phyloP scores from a whole-genome alignment of 768 basidiomycete genomes.

The Guyanaporus albipodus region DNA sequence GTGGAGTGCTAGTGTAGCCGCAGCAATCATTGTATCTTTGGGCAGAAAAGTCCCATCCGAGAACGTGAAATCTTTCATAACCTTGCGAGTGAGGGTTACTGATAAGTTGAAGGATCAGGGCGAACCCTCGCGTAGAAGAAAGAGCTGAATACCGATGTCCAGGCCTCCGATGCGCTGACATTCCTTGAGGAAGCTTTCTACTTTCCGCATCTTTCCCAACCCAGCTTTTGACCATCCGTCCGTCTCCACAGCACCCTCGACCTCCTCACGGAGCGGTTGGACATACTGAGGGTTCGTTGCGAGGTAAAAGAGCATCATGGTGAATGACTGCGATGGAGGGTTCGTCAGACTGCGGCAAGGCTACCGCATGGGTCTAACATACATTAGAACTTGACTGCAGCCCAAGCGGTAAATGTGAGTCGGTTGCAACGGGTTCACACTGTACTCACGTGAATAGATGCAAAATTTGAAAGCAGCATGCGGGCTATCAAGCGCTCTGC shows the following conservation, averaged over 20 bases:
- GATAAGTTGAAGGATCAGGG: not conserved
- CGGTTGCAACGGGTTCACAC: not conserved
- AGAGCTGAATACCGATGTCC: conserved; percentile 18
- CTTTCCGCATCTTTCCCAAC: conserved; percentile 30
- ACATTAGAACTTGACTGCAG: conserved; percentile 21
- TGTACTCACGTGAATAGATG: conserved; percentile 22
- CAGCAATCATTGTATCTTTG: conserved; percentile 26
- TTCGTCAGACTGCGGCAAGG: not conserved
- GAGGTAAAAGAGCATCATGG: conserved; percentile 34
- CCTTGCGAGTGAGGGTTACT: conserved; percentile 33
- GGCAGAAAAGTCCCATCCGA: conserved; percentile 39
- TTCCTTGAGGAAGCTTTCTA: conserved; percentile 37
- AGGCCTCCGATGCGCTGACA: conserved; percentile 8
- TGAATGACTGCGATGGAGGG: conserved; percentile 23
- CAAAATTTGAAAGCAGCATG: conserved; percentile 14
- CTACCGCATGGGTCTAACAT: not conserved
- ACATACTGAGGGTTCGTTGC: conserved; percentile 34
- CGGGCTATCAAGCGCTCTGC: conserved; percentile 19
- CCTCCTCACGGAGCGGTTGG: conserved; percentile 29
- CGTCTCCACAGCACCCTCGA: not conserved
- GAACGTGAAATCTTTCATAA: conserved; percentile 32
- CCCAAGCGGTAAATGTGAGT: not conserved
- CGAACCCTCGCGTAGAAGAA: conserved; percentile 15
- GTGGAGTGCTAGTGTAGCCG: conserved; percentile 20
- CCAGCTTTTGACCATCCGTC: conserved; percentile 6